Base-by-base conservation (phyloP, 2,329 filamentous ascomycete species). In the Talaromyces sp. region DNA sequence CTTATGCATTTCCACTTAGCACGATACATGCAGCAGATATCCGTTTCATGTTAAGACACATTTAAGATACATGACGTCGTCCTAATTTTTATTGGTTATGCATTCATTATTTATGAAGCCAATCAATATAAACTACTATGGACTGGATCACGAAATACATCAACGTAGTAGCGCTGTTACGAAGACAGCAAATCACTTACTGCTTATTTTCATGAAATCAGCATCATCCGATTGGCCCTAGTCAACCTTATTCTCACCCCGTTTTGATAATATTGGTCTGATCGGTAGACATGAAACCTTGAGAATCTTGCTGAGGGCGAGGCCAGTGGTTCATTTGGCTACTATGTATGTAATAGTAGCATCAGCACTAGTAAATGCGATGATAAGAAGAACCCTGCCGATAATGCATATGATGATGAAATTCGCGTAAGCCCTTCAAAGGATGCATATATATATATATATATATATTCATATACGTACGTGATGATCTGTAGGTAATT, bases 21-120 rank as follows among this genome's bases (percentile, higher is more conserved):
- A 54, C 28, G n/a, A 37, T 54, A 37, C 31, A 54, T 54, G 28
- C 31, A 54, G 31, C n/a, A 35, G 31, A 54, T 54, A 54, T 54
- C 50, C 50, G 31, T 33, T 21, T 35, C 33, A 8, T 25, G 31
- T 35, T 21, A 14, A 9, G n/a, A n/a, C n/a, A n/a, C n/a, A n/a
- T n/a, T n/a, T n/a, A n/a, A n/a, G n/a, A 37, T 9, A 18, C 21
- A 33, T 52, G 28, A 18, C n/a, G 28, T 18, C 8, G 6, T 52
- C 16, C 18, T 18, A 28, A 8, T 52, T 52, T 23, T 9, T 31
- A 18, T 28, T 28, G n/a, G n/a, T n/a, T n/a, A n/a, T 28, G 23
- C 46, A 12, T 28, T n/a, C 21, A 31, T 50, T n/a, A 39, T n/a
- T 39, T 39, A n/a, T n/a, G n/a, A n/a, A n/a, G 28, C 28, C 28